A percentile compares a stretch with the other conserved stretches of the same genome.
These are phyloP conservation scores for Scheffersomyces cryptocercus DNA, from an alignment of 1,139 yeast species.

Conservation along the genomic window DNA sequence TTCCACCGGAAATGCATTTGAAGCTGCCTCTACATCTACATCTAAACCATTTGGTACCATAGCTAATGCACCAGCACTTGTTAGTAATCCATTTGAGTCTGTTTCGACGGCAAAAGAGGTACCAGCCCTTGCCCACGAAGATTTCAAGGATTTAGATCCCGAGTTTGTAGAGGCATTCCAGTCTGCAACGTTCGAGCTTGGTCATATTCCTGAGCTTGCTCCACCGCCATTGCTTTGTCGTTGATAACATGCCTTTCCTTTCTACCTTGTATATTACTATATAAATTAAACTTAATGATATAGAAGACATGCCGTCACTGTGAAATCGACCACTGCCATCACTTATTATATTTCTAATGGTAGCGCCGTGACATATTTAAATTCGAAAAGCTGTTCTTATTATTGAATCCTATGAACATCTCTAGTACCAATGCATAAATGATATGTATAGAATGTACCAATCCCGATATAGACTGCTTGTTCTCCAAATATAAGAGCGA, in stretches of 20 bases:
- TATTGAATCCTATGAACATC: no score
- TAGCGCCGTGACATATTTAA: no score
- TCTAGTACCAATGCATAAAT: slow-evolving; percentile 29
- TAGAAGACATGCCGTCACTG: no score
- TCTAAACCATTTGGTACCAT: slow-evolving; percentile 1
- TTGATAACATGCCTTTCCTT: no score
- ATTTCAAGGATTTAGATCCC: slow-evolving; percentile 39
- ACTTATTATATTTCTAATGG: no score
- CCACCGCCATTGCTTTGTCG: slow-evolving; percentile 56
- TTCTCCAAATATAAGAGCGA: slow-evolving; percentile 75
- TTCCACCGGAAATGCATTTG: slow-evolving; percentile 2
- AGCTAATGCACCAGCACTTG: neutral
- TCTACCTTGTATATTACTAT: no score
- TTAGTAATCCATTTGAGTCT: neutral
- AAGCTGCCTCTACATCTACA: neutral
- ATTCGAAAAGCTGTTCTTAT: no score
- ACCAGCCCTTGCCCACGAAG: slow-evolving; percentile 16
- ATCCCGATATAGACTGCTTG: slow-evolving; percentile 57
- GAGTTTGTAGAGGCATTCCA: slow-evolving; percentile 51
- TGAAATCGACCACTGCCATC: no score
- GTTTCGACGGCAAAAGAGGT: no score
- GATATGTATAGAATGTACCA: slow-evolving; percentile 89
- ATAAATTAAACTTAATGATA: no score
- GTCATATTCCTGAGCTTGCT: slow-evolving; percentile 74
- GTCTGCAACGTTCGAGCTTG: slow-evolving; percentile 54